Evolutionary conservation across 1,284 basidiomycete genomes (phyloP).

Genomic region (Ceratobasidium sp.): DNA sequence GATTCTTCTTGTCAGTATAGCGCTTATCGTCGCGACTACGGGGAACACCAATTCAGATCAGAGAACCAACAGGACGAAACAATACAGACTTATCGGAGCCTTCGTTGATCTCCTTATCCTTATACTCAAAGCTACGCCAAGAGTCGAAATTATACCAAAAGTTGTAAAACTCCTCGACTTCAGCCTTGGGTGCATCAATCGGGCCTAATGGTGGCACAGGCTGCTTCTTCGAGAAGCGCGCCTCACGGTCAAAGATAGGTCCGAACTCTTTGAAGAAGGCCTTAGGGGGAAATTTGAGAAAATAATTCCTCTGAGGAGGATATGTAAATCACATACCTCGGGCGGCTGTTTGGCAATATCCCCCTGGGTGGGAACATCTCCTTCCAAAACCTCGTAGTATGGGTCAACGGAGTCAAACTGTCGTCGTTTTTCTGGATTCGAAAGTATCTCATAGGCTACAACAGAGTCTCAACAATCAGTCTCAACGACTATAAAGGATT

Average conservation of each 20-base stretch:
- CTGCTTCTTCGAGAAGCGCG: constrained; percentile 88
- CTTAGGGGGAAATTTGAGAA: constrained; percentile 63
- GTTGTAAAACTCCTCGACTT: constrained; percentile 95
- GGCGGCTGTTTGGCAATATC: constrained; percentile 70
- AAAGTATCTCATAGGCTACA: constrained; percentile 88
- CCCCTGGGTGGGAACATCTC: constrained; percentile 78
- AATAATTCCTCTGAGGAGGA: background rate
- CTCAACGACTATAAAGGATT: background rate
- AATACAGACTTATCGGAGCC: constrained; percentile 97
- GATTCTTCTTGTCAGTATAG: constrained; percentile 99
- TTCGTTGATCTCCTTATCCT: constrained; percentile 99
- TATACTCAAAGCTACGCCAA: constrained; percentile 98
- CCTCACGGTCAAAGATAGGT: constrained; percentile 91
- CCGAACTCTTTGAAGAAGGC: constrained; percentile 74
- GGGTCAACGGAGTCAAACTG: constrained; percentile 99
- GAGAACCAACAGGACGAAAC: too few relatives aligned
- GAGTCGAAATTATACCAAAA: constrained; percentile 99
- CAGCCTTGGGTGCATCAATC: constrained; percentile 79
- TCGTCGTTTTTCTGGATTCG: constrained; percentile 86
- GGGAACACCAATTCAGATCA: background rate
- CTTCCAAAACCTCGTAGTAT: constrained; percentile 77
- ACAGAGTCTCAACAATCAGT: background rate
- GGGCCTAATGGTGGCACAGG: constrained; percentile 89
- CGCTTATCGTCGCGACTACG: constrained; percentile 96
- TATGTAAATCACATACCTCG: constrained; percentile 46